A percentile compares a stretch with the other conserved stretches of the same genome.
Evolutionary conservation across 345 rosid genomes (phyloP).

Genomic region (Abelmoschus esculentus): DNA sequence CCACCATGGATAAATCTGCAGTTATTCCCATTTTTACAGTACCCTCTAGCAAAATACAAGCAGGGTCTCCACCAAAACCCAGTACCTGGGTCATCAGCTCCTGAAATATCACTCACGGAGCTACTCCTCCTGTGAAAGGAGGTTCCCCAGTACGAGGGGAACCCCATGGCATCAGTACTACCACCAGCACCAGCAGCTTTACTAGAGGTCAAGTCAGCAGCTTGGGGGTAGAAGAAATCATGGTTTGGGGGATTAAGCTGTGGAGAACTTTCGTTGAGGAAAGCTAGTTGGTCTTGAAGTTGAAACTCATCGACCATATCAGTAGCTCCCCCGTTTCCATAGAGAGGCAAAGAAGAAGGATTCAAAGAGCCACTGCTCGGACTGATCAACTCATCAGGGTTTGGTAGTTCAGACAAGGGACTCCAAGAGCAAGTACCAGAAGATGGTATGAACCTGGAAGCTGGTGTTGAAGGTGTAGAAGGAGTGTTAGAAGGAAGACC

Average conservation of each 20-base stretch:
- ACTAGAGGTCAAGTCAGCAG: too few species aligned
- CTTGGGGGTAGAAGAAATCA: conserved; percentile 23
- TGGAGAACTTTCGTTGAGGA: conserved; percentile 47
- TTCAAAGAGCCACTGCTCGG: neutral
- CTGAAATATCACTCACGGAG: neutral
- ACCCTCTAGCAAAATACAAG: neutral
- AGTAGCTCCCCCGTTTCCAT: conserved; percentile 38
- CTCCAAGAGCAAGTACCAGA: conserved; percentile 15
- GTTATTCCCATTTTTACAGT: neutral
- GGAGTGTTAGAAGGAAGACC: neutral
- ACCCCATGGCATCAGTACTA: conserved; percentile 21
- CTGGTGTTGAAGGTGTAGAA: neutral
- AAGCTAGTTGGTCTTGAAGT: conserved; percentile 57
- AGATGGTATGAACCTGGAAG: conserved; percentile 26
- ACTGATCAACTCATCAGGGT: conserved; percentile 32
- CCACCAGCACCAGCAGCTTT: neutral
- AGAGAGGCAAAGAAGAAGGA: conserved; percentile 31
- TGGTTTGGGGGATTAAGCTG: conserved; percentile 29
- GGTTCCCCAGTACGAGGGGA: conserved; percentile 38
- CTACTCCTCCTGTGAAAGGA: conserved; percentile 29
- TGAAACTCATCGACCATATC: conserved; percentile 59
- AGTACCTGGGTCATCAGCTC: neutral
- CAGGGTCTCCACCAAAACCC: neutral
- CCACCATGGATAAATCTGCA: neutral
- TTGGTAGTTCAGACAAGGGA: too few species aligned